phyloP scores from a whole-genome alignment of 2,329 filamentous ascomycete species.

The Malbranchea zuffiana region DNA sequence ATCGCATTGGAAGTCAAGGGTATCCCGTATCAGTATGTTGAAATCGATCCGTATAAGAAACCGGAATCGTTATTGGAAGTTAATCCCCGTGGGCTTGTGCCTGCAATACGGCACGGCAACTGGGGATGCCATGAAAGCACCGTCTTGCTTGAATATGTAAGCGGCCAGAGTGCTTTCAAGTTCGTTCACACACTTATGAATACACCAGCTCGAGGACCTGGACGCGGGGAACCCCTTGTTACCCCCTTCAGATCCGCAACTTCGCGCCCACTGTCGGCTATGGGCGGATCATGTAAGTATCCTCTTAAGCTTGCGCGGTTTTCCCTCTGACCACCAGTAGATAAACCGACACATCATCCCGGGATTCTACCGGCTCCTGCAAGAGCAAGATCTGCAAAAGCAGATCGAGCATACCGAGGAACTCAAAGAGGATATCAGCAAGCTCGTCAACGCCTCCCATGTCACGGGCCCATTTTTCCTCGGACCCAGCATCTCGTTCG shows the following conservation, averaged over 20 bases:
- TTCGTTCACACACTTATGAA: neutral
- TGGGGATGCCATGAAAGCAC: conserved; percentile 76
- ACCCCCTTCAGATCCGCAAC: conserved; percentile 52
- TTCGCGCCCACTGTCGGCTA: conserved; percentile 62
- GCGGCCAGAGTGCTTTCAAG: conserved; percentile 18
- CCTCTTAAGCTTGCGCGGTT: neutral
- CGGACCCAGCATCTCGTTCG: conserved; percentile 48
- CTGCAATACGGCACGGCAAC: conserved; percentile 63
- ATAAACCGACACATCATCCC: conserved; percentile 69
- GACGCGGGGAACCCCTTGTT: conserved; percentile 50
- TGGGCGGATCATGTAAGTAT: conserved; percentile 66
- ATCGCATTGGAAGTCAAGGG: conserved; percentile 73
- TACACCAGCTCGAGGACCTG: conserved; percentile 59
- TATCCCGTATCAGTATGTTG: conserved; percentile 73
- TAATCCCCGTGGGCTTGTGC: conserved; percentile 65
- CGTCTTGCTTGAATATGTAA: conserved; percentile 74
- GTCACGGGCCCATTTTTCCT: conserved; percentile 58
- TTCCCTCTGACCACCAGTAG: conserved; percentile 29
- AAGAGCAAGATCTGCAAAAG: conserved; percentile 49
- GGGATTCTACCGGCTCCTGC: conserved; percentile 61
- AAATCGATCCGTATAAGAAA: conserved; percentile 69
- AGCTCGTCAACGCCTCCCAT: conserved; percentile 48
- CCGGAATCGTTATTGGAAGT: conserved; percentile 60
- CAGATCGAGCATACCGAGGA: conserved; percentile 50
- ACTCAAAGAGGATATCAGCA: conserved; percentile 55